Percentiles rank a stretch among this genome's conserved stretches.
These are phyloP conservation scores for Stagonosporopsis cucurbitacearum DNA, from an alignment of 2,329 filamentous ascomycete species.

Conservation along the genomic window DNA sequence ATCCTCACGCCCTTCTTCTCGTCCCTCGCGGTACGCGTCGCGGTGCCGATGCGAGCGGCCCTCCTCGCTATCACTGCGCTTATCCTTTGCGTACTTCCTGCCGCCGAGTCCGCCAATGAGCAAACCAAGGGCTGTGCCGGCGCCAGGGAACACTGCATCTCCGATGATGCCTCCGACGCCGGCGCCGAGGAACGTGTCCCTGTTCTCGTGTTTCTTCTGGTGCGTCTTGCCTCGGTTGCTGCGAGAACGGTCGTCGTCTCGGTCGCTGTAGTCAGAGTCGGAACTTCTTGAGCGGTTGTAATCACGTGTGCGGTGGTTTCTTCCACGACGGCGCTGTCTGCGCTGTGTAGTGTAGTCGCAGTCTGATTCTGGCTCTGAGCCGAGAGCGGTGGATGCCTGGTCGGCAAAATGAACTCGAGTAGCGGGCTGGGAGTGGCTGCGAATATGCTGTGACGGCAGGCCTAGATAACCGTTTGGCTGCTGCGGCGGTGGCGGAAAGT, in stretches of 20 bases:
- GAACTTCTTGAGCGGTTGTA: slow-evolving; percentile 17
- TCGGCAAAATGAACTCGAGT: slow-evolving; percentile 40
- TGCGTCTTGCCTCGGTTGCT: slow-evolving; percentile 20
- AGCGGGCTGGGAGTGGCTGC: slow-evolving; percentile 44
- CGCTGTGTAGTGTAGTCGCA: slow-evolving; percentile 24
- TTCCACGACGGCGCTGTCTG: slow-evolving; percentile 20
- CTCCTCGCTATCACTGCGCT: slow-evolving; percentile 36
- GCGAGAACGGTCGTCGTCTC: slow-evolving; percentile 13
- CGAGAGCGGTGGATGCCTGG: slow-evolving; percentile 22
- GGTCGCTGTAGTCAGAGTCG: slow-evolving; percentile 16
- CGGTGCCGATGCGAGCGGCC: slow-evolving; percentile 8
- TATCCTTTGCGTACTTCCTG: slow-evolving; percentile 46
- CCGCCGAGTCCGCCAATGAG: slow-evolving; percentile 53
- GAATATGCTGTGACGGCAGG: slow-evolving; percentile 32
- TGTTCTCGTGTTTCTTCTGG: slow-evolving; percentile 30
- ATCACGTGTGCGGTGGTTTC: slow-evolving; percentile 21
- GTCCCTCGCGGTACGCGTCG: slow-evolving; percentile 18
- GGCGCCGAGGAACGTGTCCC: slow-evolving; percentile 54
- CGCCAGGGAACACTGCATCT: slow-evolving; percentile 53
- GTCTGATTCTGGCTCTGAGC: slow-evolving; percentile 29
- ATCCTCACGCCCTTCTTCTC: slow-evolving; percentile 29
- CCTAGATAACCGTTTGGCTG: slow-evolving; percentile 33
- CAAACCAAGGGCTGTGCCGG: slow-evolving; percentile 50
- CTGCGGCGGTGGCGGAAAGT: slow-evolving; percentile 19
- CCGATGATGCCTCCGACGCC: slow-evolving; percentile 54